Evolutionary conservation across 106 monocot genomes (phyloP).

Genomic region (Acorus gramineus): DNA sequence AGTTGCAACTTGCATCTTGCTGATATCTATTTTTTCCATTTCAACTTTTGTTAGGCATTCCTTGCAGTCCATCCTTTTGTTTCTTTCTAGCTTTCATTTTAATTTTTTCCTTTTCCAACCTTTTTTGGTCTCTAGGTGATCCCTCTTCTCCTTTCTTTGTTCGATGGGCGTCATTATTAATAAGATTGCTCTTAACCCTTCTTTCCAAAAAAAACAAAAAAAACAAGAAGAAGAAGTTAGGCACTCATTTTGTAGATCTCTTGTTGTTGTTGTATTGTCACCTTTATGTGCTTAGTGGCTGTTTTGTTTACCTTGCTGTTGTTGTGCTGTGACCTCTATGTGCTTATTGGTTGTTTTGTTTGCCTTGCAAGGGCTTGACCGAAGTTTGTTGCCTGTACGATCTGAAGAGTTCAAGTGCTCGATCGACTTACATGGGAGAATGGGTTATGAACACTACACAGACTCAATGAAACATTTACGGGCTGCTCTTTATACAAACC

Average conservation of each 20-base stretch:
- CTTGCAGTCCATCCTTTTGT: neutral
- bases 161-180: neutral
- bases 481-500: slow-evolving; percentile 52
- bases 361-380: slow-evolving; percentile 26
- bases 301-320: neutral
- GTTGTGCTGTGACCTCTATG: neutral
- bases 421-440: slow-evolving; percentile 23
- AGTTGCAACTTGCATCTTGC: too few relatives aligned
- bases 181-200: neutral
- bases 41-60: too few relatives aligned
- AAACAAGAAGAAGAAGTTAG: too few relatives aligned
- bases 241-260: too few relatives aligned
- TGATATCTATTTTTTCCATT: too few relatives aligned
- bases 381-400: slow-evolving; percentile 42
- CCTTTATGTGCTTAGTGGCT: too few relatives aligned
- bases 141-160: too few relatives aligned
- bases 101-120: neutral
- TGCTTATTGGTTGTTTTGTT: neutral
- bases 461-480: slow-evolving; percentile 56
- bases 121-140: neutral
- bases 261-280: too few relatives aligned
- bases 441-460: slow-evolving; percentile 30
- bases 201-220: too few relatives aligned
- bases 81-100: neutral
- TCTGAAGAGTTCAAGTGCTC: slow-evolving; percentile 17